Evolutionary conservation across 495 filamentous ascomycete genomes (phyloP), one percentile per base, ranked within the genome.

Genomic region (Articulospora tetracladia): DNA sequence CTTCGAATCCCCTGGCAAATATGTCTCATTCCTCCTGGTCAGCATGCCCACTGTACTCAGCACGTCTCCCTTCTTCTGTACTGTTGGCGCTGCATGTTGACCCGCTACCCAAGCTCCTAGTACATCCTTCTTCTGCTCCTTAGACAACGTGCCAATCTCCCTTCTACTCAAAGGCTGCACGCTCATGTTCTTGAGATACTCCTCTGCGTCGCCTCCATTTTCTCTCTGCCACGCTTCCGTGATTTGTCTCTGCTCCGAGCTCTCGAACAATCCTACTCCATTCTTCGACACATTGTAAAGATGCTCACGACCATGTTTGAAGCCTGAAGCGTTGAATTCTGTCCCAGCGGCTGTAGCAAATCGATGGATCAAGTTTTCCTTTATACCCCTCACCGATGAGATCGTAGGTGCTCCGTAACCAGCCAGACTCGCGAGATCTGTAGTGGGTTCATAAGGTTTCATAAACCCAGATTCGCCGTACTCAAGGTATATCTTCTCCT

Each of bases 101-200:
- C 79, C 79, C 22, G 69, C 66, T 54, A 81, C 53, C 27, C 68
- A 67, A 47, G 68, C 57, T 46, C 79, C 73, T 8, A 77, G 24
- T 12, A 80, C 68, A 4, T 67, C 69, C 32, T 64, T 68, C 7
- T 48, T 51, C 26, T 64, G 58, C 48, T 61, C 46, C 10, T 44
- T 36, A 15, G 66, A 61, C 1, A 72, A 54, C 52, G 56, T 57
- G 25, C 53, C 65, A 23, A 61, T 25, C 20, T 59, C 26, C 24
- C 66, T 57, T 17, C 26, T 22, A 4, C 53, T 28, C 12, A n/a
- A 41, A 23, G 39, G 39, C 17, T 3, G 3, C n/a, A 44, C 8
- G 7, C 39, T 3, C 39, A 44, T 44, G 8, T 48, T 20, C 15
- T 25, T 7, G n/a, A 46, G 11, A 11, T 22, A 22, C 23, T 1